Evolutionary conservation across 768 basidiomycete genomes (phyloP).

Genomic region (Flagelloscypha sp.): DNA sequence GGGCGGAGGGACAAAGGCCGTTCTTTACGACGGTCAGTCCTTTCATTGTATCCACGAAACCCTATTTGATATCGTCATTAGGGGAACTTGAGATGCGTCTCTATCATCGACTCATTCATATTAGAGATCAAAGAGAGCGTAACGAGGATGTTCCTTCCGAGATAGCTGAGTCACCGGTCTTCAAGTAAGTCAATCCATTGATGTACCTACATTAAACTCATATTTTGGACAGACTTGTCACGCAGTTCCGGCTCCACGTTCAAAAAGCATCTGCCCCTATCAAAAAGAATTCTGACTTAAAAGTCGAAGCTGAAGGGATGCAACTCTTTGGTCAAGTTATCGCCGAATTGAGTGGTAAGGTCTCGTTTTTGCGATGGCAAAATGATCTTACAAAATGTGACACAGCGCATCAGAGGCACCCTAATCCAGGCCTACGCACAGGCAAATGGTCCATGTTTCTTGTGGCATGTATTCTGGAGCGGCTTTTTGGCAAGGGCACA

Average conservation of each 20-base stretch:
- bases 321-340: conserved; percentile 55
- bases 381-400: too few relatives aligned
- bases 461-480: conserved; percentile 80
- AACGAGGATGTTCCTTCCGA: conserved; percentile 62
- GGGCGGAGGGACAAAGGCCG: too few relatives aligned
- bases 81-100: conserved; percentile 97
- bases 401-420: too few relatives aligned
- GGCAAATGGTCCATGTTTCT: conserved; percentile 67
- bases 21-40: too few relatives aligned
- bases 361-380: too few relatives aligned
- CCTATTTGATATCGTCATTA: too few relatives aligned
- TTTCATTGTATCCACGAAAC: too few relatives aligned
- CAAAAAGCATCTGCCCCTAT: conserved; percentile 74
- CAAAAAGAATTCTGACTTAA: conserved; percentile 52
- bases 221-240: too few relatives aligned
- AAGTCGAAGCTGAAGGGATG: conserved; percentile 63
- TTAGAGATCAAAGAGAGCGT: conserved; percentile 75
- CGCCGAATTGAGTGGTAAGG: conserved; percentile 50
- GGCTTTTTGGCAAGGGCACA: conserved; percentile 76
- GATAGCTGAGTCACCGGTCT: conserved; percentile 65
- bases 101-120: conserved; percentile 88
- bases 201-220: too few relatives aligned
- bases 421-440: too few relatives aligned
- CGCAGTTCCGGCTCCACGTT: conserved; percentile 70
- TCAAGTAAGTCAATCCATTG: too few relatives aligned